Percentiles rank a stretch among this genome's conserved stretches.
These are phyloP conservation scores for Stachybotrys echinatus DNA, from an alignment of 2,329 filamentous ascomycete species.

Conservation along the genomic window DNA sequence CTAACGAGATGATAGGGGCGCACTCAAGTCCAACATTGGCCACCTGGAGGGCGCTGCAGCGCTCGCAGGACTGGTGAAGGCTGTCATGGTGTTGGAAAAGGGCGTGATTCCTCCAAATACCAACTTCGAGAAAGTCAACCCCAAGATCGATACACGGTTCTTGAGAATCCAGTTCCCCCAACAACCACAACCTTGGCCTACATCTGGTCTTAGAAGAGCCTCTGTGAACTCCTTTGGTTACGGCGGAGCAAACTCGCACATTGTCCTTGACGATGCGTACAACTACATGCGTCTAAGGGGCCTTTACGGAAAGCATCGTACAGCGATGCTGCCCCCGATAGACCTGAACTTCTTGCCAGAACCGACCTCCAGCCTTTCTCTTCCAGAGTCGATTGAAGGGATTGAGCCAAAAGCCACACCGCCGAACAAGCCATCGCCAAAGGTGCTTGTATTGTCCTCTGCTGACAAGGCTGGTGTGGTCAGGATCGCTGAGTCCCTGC, in stretches of 20 bases:
- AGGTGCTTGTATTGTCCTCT: not conserved
- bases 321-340: too few species aligned
- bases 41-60: not conserved
- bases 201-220: slow-evolving; percentile 1
- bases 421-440: not conserved
- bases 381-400: not conserved
- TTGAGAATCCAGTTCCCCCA: not conserved
- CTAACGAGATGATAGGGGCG: not conserved
- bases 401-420: not conserved
- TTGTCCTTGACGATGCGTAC: slow-evolving; percentile 12
- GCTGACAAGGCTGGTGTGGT: not conserved
- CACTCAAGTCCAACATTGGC: not conserved
- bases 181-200: slow-evolving; percentile 3
- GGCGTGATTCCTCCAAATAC: not conserved
- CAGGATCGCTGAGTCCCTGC: too few species aligned
- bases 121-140: not conserved
- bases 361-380: not conserved
- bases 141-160: not conserved
- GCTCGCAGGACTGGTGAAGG: not conserved
- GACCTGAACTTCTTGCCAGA: not conserved
- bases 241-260: slow-evolving; percentile 14
- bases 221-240: slow-evolving; percentile 15
- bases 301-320: not conserved
- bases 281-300: slow-evolving; percentile 3
- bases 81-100: not conserved